Base-by-base conservation (phyloP, 208 protist species). In the Wallacemonas sp. region DNA sequence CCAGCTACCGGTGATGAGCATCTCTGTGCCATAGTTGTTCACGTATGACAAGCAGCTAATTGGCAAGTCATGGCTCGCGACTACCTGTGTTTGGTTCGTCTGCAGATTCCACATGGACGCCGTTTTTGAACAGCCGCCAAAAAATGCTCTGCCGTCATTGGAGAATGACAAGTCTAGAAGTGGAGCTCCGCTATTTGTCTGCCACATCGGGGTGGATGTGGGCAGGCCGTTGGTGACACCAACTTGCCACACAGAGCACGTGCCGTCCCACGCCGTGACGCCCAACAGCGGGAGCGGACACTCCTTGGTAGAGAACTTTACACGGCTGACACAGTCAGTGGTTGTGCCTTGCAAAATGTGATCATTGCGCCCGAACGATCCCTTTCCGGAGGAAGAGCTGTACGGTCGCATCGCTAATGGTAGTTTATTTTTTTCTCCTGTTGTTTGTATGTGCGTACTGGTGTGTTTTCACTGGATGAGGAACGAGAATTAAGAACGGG, bases 1-100 rank as follows among this genome's bases (percentile, higher is more conserved):
- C 86, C 87, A 93, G 64, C 90, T 91, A 15, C 83, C 85, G 3
- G 87, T 93, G 30, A 95, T 68, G 21, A 95, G 71, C 61, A 91
- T 61, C n/a, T 89, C 74, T 6, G 50, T 39, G 24, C 50, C 50
- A 26, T 17, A 39, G 15, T 8, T 57, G 30, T 57, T 55, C 21
- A 94, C 65, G 62, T 87, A 83, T 10, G 81, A 45, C 50, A 95
- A 46, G 42, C 81, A 91, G 63, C 83, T 91, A 52, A 95, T 68
- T 17, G 89, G 89, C 26, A 95, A 71, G 68, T 95, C 89, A 58
- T 95, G 89, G 22, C 76, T 73, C 21, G 82, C 89, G 5, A 95
- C 86, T 63, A 85, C 69, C n/a, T 52, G 70, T 30, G 79, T 89
- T 36, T 83, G 68, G 66, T 82, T 84, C 10, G 79, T 85, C 19